Percentiles rank a stretch among this genome's conserved stretches.
Evolutionary conservation across 495 filamentous ascomycete species (phyloP).

Genomic region (Hapsidospora chrysogenum): DNA sequence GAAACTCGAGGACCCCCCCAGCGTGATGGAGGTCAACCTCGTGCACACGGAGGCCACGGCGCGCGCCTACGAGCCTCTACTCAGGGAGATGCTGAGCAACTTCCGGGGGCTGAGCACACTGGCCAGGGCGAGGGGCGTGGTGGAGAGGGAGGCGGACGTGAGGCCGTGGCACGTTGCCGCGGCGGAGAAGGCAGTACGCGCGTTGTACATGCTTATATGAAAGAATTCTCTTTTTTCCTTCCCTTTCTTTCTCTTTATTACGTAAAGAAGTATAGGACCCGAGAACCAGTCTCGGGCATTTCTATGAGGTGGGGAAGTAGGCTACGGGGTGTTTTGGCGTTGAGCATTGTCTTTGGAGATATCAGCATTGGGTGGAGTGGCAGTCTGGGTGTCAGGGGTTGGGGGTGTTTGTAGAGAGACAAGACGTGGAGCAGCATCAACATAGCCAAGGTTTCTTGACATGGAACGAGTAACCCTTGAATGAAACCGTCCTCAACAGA

Average conservation of each 20-base stretch:
- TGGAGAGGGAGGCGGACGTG: slow-evolving; percentile 41
- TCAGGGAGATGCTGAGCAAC: slow-evolving; percentile 57
- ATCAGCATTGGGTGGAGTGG: too few species aligned
- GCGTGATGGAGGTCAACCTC: slow-evolving; percentile 48
- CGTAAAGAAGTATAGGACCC: too few species aligned
- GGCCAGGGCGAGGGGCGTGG: slow-evolving; percentile 50
- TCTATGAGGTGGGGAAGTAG: slow-evolving; percentile 17
- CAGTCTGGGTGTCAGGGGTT: too few species aligned
- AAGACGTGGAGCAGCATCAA: too few species aligned
- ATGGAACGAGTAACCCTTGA: too few species aligned
- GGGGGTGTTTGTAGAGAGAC: too few species aligned
- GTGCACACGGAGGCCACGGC: slow-evolving; percentile 36
- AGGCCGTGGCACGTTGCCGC: slow-evolving; percentile 78
- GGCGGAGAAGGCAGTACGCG: slow-evolving; percentile 49
- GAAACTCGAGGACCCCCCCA: slow-evolving; percentile 42
- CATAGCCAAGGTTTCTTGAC: too few species aligned
- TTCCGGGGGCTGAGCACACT: slow-evolving; percentile 63
- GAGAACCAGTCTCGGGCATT: background rate
- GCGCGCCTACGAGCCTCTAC: slow-evolving; percentile 37
- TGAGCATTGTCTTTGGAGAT: too few species aligned
- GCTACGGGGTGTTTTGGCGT: too few species aligned
- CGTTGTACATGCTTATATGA: slow-evolving; percentile 39
- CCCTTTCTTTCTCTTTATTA: background rate
- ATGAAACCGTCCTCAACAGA: too few species aligned
- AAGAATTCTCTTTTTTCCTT: background rate